Evolutionary conservation across 2,329 filamentous ascomycete species (phyloP), one percentile per base, ranked within the genome.

Genomic region (Nigrospora oryzae): DNA sequence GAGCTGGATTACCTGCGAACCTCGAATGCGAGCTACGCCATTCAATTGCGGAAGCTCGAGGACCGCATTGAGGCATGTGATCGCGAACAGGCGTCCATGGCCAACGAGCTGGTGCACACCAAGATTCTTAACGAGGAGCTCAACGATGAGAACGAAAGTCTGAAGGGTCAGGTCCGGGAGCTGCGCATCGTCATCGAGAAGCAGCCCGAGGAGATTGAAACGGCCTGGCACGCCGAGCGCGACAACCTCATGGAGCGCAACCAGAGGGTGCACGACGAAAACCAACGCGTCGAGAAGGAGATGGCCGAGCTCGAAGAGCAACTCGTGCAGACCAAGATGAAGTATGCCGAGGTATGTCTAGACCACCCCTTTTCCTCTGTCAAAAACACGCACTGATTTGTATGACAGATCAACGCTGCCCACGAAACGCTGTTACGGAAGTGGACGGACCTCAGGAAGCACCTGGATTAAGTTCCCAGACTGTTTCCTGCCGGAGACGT

Each of bases 81-180:
- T 59, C 79, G 79, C 36, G 93, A 98, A 64, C 91, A 97, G 62
- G 86, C 95, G 3, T 81, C 86, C 42, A 78, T 97, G 47, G 91
- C 91, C 0, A 95, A 89, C 1, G 89, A 97, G 57, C 73, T 98
- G 37, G 89, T 98, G 32, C 85, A 84, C 53, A 84, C 88, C 36
- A 96, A 97, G 64, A 88, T 98, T 5, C 84, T 95, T 58, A 97
- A 97, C 55, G 86, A 95, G 59, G 84, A 89, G 59, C 71, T 98
- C 35, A 80, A 80, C 38, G 93, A 98, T 57, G 79, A 89, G 63
- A 96, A 95, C 55, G 93, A 98, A 64, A 86, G 81, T 40, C 70
- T 97, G 52, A 86, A 81, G 60, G 83, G 85, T 11, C 89, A 96
- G 62, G 89, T 95, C 16, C 77, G 79, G 45, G 90, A 96, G 65